These are phyloP conservation scores for Pyrus communis DNA, from an alignment of 306 rosid genomes.

Conservation along the genomic window DNA sequence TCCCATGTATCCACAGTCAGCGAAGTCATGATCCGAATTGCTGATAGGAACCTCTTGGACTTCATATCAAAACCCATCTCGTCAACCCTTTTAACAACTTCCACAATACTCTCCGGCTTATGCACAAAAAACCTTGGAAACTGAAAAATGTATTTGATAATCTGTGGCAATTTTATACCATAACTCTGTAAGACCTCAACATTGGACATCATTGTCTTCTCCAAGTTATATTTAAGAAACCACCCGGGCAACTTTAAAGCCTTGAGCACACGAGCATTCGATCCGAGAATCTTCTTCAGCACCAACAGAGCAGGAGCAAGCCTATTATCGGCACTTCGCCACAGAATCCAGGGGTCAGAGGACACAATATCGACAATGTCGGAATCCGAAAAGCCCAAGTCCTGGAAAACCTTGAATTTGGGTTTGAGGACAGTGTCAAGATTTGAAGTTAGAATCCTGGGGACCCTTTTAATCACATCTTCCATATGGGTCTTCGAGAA, in stretches of 20 bases:
- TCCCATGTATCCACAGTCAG: constrained; percentile 26
- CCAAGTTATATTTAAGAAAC: constrained; percentile 19
- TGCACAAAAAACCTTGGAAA: constrained; percentile 20
- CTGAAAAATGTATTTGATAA: neutral
- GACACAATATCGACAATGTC: constrained; percentile 23
- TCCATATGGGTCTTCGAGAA: constrained; percentile 29
- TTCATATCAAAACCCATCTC: constrained; percentile 29
- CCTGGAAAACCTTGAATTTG: constrained; percentile 31
- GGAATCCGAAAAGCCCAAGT: constrained; percentile 12
- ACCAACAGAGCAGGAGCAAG: constrained; percentile 11
- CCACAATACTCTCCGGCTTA: constrained; percentile 19
- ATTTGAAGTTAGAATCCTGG: constrained; percentile 9
- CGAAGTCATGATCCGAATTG: constrained; percentile 21
- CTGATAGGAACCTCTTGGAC: constrained; percentile 22
- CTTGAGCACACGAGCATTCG: constrained; percentile 8
- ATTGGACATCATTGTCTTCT: constrained; percentile 24
- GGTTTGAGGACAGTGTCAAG: constrained; percentile 19
- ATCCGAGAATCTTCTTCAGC: constrained; percentile 25
- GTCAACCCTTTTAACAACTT: constrained; percentile 14
- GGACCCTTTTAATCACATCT: constrained; percentile 3
- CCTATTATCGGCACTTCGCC: neutral
- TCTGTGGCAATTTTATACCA: constrained; percentile 17
- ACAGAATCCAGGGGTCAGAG: constrained; percentile 22
- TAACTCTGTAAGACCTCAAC: constrained; percentile 17
- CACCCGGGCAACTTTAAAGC: constrained; percentile 15